phyloP scores from a whole-genome alignment of 306 rosid genomes.

The Hippophae gyantsensis region DNA sequence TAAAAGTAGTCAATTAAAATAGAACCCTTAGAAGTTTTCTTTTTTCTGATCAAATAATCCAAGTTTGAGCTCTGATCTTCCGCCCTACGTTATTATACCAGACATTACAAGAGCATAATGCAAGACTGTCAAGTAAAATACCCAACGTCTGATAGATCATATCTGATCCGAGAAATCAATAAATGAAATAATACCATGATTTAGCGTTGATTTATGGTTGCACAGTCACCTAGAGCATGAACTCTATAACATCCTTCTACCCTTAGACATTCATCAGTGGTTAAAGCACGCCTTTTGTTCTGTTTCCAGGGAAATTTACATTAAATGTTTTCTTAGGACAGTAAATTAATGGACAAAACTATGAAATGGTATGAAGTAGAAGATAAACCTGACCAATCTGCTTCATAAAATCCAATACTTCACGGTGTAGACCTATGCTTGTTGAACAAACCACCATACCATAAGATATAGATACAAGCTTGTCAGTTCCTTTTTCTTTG shows the following conservation, averaged over 20 bases:
- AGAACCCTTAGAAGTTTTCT: background rate
- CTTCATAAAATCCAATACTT: constrained; percentile 60
- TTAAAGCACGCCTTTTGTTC: constrained; percentile 46
- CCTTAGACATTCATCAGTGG: constrained; percentile 70
- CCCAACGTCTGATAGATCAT: background rate
- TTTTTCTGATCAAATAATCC: no score
- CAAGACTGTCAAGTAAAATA: background rate
- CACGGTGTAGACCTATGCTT: constrained; percentile 63
- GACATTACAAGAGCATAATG: no score
- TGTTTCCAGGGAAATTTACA: constrained; percentile 22
- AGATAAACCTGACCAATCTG: constrained; percentile 70
- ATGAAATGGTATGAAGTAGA: background rate
- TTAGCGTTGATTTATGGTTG: constrained; percentile 60
- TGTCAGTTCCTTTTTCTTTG: constrained; percentile 53
- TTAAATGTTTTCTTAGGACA: no score
- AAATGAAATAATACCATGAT: constrained; percentile 43
- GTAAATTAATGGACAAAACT: background rate
- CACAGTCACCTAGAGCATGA: constrained; percentile 71
- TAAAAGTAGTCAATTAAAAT: background rate
- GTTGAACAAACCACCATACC: constrained; percentile 84
- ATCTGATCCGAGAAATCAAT: background rate
- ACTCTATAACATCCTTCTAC: constrained; percentile 52
- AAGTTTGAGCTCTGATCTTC: no score
- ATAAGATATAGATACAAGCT: constrained; percentile 41
- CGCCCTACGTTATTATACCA: no score